Evolutionary conservation across 345 rosid genomes (phyloP).

Genomic region (Aquilaria malaccensis): DNA sequence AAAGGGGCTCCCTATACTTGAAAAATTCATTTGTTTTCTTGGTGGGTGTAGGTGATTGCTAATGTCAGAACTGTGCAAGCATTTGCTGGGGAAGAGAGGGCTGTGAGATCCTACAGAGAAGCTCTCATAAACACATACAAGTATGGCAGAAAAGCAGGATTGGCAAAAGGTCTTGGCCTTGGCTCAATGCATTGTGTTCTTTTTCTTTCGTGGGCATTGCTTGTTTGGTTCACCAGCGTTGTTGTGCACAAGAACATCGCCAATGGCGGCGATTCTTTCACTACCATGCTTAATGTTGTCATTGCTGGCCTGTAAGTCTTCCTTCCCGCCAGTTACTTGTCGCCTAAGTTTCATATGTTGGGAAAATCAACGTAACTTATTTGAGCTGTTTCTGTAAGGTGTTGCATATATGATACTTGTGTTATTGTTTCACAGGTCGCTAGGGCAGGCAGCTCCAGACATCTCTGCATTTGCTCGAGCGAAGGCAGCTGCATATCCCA

Average conservation of each 20-base stretch:
- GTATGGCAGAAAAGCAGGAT: conserved; percentile 80
- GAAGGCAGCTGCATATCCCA: conserved; percentile 84
- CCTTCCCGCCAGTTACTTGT: neutral
- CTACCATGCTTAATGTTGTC: conserved; percentile 98
- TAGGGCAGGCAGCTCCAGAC: conserved; percentile 93
- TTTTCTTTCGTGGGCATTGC: conserved; percentile 91
- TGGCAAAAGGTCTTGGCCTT: conserved; percentile 87
- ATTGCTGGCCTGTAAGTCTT: conserved; percentile 81
- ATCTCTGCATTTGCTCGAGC: conserved; percentile 77
- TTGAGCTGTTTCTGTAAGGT: too few species aligned
- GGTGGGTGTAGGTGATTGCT: conserved; percentile 59
- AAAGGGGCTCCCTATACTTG: neutral
- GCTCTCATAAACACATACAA: conserved; percentile 66
- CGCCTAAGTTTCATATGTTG: too few species aligned
- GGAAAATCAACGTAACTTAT: neutral
- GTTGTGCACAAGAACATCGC: conserved; percentile 79
- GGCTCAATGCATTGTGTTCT: conserved; percentile 82
- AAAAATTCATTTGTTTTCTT: neutral
- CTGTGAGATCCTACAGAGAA: conserved; percentile 57
- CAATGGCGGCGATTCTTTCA: conserved; percentile 86
- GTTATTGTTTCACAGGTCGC: conserved; percentile 41
- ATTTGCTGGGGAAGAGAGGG: conserved; percentile 87
- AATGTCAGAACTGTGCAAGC: conserved; percentile 98
- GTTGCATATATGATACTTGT: neutral
- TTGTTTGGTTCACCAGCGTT: conserved; percentile 87